A percentile compares a stretch with the other conserved stretches of the same genome.
phyloP scores from a whole-genome alignment of 352 stramenopile species.

The Phytopythium aichiense region DNA sequence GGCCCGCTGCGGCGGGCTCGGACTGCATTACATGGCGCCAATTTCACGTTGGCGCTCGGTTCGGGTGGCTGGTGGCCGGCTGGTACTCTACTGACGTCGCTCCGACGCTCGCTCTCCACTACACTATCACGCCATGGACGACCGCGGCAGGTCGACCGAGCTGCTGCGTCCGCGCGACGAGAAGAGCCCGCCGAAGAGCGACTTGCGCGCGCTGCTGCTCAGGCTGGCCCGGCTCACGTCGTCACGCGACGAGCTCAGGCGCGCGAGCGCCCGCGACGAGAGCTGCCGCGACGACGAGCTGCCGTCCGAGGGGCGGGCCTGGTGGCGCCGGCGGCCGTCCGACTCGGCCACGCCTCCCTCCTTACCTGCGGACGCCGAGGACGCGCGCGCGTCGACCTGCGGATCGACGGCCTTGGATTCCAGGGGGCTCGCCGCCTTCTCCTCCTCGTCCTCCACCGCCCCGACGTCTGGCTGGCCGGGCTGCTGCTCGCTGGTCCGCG shows the following conservation, averaged over 20 bases:
- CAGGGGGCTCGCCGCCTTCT: slow-evolving; percentile 7
- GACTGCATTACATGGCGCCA: slow-evolving; percentile 20
- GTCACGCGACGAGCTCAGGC: slow-evolving; percentile 14
- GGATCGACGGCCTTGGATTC: not conserved
- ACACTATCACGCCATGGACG: slow-evolving; percentile 16
- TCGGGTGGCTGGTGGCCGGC: not conserved
- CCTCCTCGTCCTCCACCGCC: slow-evolving; percentile 7
- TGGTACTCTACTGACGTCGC: slow-evolving; percentile 6
- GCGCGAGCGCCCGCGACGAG: slow-evolving; percentile 13
- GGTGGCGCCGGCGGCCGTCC: not conserved
- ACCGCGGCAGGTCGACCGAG: slow-evolving; percentile 26
- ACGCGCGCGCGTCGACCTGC: not conserved
- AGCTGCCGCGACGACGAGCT: slow-evolving; percentile 14
- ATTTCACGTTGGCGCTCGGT: slow-evolving; percentile 7
- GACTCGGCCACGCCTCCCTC: not conserved
- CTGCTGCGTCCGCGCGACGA: slow-evolving; percentile 29
- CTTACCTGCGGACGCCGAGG: not conserved
- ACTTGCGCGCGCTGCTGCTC: slow-evolving; percentile 14
- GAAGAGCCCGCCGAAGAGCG: slow-evolving; percentile 47
- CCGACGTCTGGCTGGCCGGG: not conserved
- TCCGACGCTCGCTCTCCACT: not conserved
- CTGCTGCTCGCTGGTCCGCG: not conserved
- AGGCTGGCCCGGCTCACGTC: slow-evolving; percentile 3
- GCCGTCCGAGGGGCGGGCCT: slow-evolving; percentile 5
- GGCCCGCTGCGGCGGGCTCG: not conserved